Evolutionary conservation across 352 stramenopile genomes (phyloP).

Genomic region (Albugo candida): DNA sequence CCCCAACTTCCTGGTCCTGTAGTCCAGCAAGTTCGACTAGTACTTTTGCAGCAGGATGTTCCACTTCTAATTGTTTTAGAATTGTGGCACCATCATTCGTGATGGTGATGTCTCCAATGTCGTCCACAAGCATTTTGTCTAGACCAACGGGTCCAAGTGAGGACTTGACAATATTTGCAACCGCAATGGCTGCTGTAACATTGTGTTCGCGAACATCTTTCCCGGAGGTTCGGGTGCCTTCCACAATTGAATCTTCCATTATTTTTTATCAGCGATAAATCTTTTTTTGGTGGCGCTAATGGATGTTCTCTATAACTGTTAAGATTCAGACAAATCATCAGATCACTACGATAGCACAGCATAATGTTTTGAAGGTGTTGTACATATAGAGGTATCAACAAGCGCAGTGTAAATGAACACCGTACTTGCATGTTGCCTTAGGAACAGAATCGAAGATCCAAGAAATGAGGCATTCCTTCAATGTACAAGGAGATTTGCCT

Average conservation of each 20-base stretch:
- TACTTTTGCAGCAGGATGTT: conserved; percentile 97
- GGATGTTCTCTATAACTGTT: no score
- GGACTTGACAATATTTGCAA: conserved; percentile 99
- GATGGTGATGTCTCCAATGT: conserved; percentile 99
- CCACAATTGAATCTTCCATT: conserved; percentile 71
- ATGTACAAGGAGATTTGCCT: no score
- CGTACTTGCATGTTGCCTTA: no score
- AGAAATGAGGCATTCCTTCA: no score
- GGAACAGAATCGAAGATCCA: no score
- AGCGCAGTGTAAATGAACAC: no score
- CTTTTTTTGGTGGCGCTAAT: no score
- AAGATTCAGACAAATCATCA: no score
- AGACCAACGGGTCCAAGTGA: conserved; percentile 96
- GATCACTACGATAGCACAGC: no score
- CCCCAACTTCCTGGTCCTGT: conserved; percentile 98
- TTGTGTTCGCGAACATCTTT: conserved; percentile 90
- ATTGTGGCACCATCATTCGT: conserved; percentile 99
- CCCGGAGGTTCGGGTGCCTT: conserved; percentile 80
- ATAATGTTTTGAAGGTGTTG: no score
- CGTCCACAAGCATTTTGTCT: conserved; percentile 98
- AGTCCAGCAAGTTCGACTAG: conserved; percentile 95
- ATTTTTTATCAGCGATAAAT: no score
- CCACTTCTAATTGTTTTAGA: conserved; percentile 97
- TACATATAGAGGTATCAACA: no score
- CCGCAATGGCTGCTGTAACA: conserved; percentile 93